Evolutionary conservation across 2,329 filamentous ascomycete genomes (phyloP).

Genomic region (Neospermospora avenae): DNA sequence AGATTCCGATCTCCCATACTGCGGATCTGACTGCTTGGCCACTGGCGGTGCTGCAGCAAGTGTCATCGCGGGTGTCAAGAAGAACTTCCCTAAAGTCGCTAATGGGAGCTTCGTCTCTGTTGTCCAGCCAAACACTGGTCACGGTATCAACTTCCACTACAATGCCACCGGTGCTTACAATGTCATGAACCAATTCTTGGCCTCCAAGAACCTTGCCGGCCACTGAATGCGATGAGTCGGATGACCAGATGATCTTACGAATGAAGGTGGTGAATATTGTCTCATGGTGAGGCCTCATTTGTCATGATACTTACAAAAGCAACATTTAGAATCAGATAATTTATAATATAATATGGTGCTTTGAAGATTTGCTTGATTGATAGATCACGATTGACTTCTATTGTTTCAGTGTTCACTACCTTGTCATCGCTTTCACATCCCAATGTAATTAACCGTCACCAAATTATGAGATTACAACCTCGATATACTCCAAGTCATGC

Average conservation of each 20-base stretch:
- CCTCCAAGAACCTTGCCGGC: constrained; percentile 13
- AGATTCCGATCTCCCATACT: constrained; percentile 51
- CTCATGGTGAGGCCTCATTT: background rate
- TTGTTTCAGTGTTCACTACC: too few relatives aligned
- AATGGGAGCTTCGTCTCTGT: constrained; percentile 49
- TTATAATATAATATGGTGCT: background rate
- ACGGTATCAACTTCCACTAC: constrained; percentile 47
- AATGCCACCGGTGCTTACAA: constrained; percentile 37
- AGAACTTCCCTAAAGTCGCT: constrained; percentile 34
- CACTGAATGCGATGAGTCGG: background rate
- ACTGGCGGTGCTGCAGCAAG: constrained; percentile 35
- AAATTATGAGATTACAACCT: too few relatives aligned
- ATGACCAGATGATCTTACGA: background rate
- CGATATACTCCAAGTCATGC: too few relatives aligned
- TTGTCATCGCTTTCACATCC: too few relatives aligned
- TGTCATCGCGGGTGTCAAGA: constrained; percentile 35
- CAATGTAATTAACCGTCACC: too few relatives aligned
- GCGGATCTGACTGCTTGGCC: constrained; percentile 56
- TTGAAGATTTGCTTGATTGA: too few relatives aligned
- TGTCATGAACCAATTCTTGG: constrained; percentile 38
- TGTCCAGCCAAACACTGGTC: constrained; percentile 50
- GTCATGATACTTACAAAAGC: background rate
- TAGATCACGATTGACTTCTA: too few relatives aligned
- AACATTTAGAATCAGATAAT: background rate
- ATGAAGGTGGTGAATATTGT: background rate